Percentiles rank a stretch among this genome's conserved stretches.
Conservation (phyloP, 164 flowering plant genomes). For the Liriodendron chinense region DNA sequence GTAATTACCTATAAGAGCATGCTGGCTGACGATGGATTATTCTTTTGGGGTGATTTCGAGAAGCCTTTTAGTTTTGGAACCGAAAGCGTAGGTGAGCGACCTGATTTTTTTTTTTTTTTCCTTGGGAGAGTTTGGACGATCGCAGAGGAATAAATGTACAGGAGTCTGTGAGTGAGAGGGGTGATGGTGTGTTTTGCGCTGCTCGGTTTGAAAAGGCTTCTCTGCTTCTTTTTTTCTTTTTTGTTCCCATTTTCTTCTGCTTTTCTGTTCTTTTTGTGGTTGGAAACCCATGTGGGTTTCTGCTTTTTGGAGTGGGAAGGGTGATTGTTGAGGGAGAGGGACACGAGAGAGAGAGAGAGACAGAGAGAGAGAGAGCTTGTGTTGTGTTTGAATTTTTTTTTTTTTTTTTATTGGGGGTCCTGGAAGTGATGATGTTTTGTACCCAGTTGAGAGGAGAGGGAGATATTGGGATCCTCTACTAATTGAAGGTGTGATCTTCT, state of each 20-base stretch:
- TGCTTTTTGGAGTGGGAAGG: not conserved
- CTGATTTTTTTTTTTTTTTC: not conserved
- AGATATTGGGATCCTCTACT: not conserved
- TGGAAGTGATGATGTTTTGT: not conserved
- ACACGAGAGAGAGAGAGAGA: not conserved
- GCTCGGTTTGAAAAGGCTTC: slow-evolving; percentile 8
- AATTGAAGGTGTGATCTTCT: not conserved
- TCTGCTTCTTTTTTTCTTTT: not conserved
- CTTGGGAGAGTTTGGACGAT: not conserved
- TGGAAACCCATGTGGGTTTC: not conserved
- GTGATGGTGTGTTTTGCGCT: not conserved
- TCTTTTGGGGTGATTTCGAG: not conserved
- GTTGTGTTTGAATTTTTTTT: not conserved
- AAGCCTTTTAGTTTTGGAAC: slow-evolving; percentile 7
- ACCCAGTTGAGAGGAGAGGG: not conserved
- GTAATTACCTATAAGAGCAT: not conserved
- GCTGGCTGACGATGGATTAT: not conserved
- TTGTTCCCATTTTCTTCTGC: no score
- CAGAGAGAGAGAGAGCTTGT: not conserved
- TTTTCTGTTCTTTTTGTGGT: not conserved
- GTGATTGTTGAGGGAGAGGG: not conserved
- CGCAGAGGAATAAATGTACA: slow-evolving; percentile 5
- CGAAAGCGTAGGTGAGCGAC: not conserved
- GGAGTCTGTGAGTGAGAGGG: not conserved
- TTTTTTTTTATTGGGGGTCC: no score